Conservation (phyloP, 164 flowering plant species). For the Platanus orientalis region DNA sequence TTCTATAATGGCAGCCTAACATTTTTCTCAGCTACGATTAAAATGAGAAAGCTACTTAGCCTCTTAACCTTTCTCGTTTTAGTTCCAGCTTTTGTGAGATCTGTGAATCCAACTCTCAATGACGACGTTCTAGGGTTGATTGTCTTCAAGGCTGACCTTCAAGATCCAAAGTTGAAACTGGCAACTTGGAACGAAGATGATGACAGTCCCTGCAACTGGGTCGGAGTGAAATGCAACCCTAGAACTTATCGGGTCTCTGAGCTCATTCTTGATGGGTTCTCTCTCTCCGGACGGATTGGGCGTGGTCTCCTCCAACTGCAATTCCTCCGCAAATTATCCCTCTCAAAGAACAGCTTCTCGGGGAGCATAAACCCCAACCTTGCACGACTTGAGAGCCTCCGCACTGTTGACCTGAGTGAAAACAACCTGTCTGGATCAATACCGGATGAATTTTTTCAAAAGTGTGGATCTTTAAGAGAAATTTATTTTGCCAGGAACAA, state of each 20-base stretch:
- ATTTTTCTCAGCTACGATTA: background rate
- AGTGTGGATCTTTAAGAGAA: conserved; percentile 59
- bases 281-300: conserved; percentile 70
- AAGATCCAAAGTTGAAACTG: conserved; percentile 61
- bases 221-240: conserved; percentile 67
- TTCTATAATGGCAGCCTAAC: conserved; percentile 14
- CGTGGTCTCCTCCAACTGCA: conserved; percentile 63
- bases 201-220: conserved; percentile 71
- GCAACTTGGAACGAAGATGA: conserved; percentile 84
- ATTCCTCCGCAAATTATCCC: conserved; percentile 56
- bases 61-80: conserved; percentile 7
- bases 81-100: conserved; percentile 20
- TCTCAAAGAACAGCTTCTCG: conserved; percentile 65
- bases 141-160: conserved; percentile 77
- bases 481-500: conserved; percentile 68
- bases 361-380: conserved; percentile 64
- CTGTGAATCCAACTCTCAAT: conserved; percentile 54
- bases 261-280: conserved; percentile 68
- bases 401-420: conserved; percentile 56
- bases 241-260: conserved; percentile 70
- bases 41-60: conserved; percentile 15
- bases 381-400: conserved; percentile 40
- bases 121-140: conserved; percentile 87
- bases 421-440: conserved; percentile 68
- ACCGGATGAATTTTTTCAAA: conserved; percentile 68